Evolutionary conservation across 495 filamentous ascomycete genomes (phyloP).

Genomic region (Neurospora hispaniola): DNA sequence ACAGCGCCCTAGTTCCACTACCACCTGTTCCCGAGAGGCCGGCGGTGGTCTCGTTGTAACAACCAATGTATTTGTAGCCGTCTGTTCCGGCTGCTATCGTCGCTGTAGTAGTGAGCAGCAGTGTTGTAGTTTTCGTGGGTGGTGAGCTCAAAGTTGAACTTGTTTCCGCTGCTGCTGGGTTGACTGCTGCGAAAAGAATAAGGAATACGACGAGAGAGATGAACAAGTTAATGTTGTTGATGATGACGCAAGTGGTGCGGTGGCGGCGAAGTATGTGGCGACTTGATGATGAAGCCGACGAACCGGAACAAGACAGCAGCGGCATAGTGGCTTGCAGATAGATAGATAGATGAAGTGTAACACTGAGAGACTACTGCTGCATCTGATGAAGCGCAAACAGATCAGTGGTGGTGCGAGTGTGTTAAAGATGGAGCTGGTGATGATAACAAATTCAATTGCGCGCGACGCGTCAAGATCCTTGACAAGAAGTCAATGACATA

Average conservation of each 20-base stretch:
- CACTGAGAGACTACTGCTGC: background rate
- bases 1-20: conserved; percentile 21
- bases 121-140: too few relatives aligned
- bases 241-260: too few relatives aligned
- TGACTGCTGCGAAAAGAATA: too few relatives aligned
- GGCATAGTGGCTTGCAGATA: background rate
- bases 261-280: background rate
- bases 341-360: background rate
- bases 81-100: conserved; percentile 28
- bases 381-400: background rate
- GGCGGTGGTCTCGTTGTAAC: conserved; percentile 37
- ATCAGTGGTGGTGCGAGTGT: background rate
- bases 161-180: too few relatives aligned
- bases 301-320: background rate
- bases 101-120: conserved; percentile 26
- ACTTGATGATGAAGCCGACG: background rate
- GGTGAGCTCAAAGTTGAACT: conserved; percentile 9
- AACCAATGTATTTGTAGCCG: conserved; percentile 34
- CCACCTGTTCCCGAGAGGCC: conserved; percentile 11
- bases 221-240: too few relatives aligned
- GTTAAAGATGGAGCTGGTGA: too few relatives aligned
- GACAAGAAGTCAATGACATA: too few relatives aligned
- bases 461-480: background rate
- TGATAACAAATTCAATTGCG: too few relatives aligned
- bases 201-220: too few relatives aligned